Evolutionary conservation across 2,329 filamentous ascomycete genomes (phyloP), one percentile per base, ranked within the genome.

Genomic region (Stachybotrys chlorohalonatus): DNA sequence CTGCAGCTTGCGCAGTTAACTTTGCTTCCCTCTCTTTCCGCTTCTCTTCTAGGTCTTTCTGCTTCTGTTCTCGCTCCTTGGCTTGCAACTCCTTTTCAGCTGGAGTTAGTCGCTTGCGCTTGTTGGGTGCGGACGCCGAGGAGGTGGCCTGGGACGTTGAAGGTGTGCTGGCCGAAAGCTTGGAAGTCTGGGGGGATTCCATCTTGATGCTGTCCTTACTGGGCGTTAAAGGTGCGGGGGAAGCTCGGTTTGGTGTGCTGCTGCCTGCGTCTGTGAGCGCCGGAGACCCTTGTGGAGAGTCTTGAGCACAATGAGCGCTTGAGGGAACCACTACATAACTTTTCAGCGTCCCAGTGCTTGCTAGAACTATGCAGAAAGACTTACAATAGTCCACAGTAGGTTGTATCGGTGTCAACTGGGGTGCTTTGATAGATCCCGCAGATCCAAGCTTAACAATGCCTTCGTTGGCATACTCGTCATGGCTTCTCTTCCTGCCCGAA

Each of bases 401-500:
- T 42, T 42, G 36, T 9, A 42, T 42, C 36, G 36, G 6, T 9
- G 36, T 13, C 5, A 42, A 13, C 36, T 42, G 36, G 36, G 36
- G 36, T 42, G 36, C 8, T 13, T 42, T 42, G 9, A 42, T 13
- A 5, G 24, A 24, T 24, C 13, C 36, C 5, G 36, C 36, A n/a
- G 17, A 7, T 11, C 16, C 9, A 47, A 47, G 15, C 46, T 47
- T n/a, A 7, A 47, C 15, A n/a, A 63, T 53, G 24, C 66, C 57
- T 30, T 72, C 66, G 9, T 65, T 69, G 3, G 71, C 60, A 56
- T 72, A 80, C 36, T 78, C 74, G 47, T 75, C 70, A 58, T 78
- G 75, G 47, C 67, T 73, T 56, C 76, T 68, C 64, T 81, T 81
- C 52, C 72, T 70, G 51, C 68, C 66, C 31, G 66, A 66, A 17